These are phyloP conservation scores for Apiospora malaysiana DNA, from an alignment of 2,329 filamentous ascomycete genomes.

Conservation along the genomic window DNA sequence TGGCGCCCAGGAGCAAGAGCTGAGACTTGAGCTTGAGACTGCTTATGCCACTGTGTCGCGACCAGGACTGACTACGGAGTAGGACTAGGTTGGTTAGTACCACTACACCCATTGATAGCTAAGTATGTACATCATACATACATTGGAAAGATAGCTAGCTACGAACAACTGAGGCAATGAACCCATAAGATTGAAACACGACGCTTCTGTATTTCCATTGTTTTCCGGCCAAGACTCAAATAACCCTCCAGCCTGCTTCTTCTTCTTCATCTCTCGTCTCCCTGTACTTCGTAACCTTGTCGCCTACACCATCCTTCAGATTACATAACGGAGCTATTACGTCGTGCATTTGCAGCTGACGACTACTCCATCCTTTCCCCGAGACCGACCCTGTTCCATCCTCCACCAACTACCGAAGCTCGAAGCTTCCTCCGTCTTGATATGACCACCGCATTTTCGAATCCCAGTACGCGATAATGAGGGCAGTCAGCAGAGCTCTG, in stretches of 20 bases:
- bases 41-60: constrained; percentile 11
- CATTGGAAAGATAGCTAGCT: constrained; percentile 1
- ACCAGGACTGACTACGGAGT: too few relatives aligned
- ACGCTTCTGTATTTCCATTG: not conserved
- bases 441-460: constrained; percentile 49
- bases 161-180: not conserved
- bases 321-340: not conserved
- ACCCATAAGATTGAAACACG: constrained; percentile 19
- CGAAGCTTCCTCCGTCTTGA: constrained; percentile 36
- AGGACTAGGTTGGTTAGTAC: too few relatives aligned
- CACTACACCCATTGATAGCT: constrained; percentile 2
- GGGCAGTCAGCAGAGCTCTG: constrained; percentile 53
- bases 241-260: not conserved
- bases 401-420: not conserved
- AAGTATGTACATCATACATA: too few relatives aligned
- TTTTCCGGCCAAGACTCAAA: not conserved
- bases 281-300: too few relatives aligned
- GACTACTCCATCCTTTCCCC: constrained; percentile 46
- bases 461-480: constrained; percentile 56
- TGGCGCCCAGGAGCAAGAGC: not conserved
- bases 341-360: constrained; percentile 28
- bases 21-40: not conserved
- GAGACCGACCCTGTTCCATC: constrained; percentile 52
- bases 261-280: not conserved
- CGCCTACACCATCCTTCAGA: not conserved